Evolutionary conservation across 2,329 filamentous ascomycete genomes (phyloP), one percentile per base, ranked within the genome.

Genomic region (Cadophora sp.): DNA sequence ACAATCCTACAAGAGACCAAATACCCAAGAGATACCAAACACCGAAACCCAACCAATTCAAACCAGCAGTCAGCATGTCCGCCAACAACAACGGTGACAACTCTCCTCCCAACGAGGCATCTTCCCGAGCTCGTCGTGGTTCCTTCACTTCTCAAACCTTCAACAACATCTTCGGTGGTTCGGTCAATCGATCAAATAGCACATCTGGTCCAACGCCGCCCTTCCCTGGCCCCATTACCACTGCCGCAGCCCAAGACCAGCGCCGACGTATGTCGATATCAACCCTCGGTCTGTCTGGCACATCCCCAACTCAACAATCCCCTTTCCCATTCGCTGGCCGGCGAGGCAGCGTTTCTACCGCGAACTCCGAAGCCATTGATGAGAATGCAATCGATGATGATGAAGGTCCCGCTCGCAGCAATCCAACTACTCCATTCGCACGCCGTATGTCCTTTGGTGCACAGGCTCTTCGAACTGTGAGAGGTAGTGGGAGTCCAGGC

Each of bases 371-470:
- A 66, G 86, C 86, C 1, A 84, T 90, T 69, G 91, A 94, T 72
- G 92, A 94, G 80, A 90, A 82, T 73, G 91, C 91, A 60, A 86
- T 91, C 69, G 90, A 93, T 70, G 92, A 94, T 68, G 87, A 89
- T 51, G 80, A 82, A n/a, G 78, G 80, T 62, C 79, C 80, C 66
- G 78, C 83, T 48, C 86, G 84, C 76, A 87, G 86, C 73, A 85
- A 86, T 19, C 90, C 92, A 40, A 86, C 83, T 64, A 92, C 91
- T 14, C 92, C 94, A 40, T 95, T 94, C 77, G 87, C 87, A 68
- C 91, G 94, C 74, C 91, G 94, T 68, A 90, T 97, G 83, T 97
- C 94, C 81, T 97, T 97, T 77, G 94, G 95, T 69, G 91, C 91
- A 69, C 89, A 93, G 79, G 92, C 92, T 72, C 74, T 77, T 73